phyloP scores from a whole-genome alignment of 495 filamentous ascomycete species.

The Podospora appendiculata region DNA sequence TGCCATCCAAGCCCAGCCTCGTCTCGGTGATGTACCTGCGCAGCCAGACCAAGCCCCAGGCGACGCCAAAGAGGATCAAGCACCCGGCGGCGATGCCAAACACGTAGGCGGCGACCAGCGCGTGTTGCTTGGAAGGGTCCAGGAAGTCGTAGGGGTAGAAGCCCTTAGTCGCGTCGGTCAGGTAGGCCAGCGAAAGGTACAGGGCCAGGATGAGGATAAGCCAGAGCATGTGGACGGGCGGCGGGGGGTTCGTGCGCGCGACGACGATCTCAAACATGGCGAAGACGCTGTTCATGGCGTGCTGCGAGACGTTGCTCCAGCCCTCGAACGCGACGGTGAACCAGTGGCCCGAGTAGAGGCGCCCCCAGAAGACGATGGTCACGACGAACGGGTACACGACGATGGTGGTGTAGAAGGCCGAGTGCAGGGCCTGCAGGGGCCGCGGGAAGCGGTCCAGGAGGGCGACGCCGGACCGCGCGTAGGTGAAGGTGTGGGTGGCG shows the following conservation, averaged over 20 bases:
- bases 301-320: conserved; percentile 71
- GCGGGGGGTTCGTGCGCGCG: conserved; percentile 50
- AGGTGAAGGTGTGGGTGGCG: conserved; percentile 57
- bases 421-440: conserved; percentile 56
- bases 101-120: conserved; percentile 45
- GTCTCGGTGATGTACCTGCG: conserved; percentile 45
- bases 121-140: conserved; percentile 40
- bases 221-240: conserved; percentile 48
- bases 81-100: conserved; percentile 57
- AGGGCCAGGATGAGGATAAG: conserved; percentile 55
- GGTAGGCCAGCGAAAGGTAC: conserved; percentile 68
- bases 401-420: conserved; percentile 57
- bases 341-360: conserved; percentile 44
- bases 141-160: conserved; percentile 76
- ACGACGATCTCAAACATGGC: conserved; percentile 66
- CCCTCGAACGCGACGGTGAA: conserved; percentile 42
- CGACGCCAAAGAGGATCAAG: conserved; percentile 55
- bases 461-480: conserved; percentile 46
- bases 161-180: conserved; percentile 58
- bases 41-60: conserved; percentile 37
- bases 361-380: conserved; percentile 54
- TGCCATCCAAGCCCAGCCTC: conserved; percentile 38
- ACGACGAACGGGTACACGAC: conserved; percentile 65
- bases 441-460: conserved; percentile 56
- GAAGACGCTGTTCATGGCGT: conserved; percentile 64